A percentile compares a stretch with the other conserved stretches of the same genome.
Conservation (phyloP, 2,329 filamentous ascomycete genomes). For the Chaetomium globosum region DNA sequence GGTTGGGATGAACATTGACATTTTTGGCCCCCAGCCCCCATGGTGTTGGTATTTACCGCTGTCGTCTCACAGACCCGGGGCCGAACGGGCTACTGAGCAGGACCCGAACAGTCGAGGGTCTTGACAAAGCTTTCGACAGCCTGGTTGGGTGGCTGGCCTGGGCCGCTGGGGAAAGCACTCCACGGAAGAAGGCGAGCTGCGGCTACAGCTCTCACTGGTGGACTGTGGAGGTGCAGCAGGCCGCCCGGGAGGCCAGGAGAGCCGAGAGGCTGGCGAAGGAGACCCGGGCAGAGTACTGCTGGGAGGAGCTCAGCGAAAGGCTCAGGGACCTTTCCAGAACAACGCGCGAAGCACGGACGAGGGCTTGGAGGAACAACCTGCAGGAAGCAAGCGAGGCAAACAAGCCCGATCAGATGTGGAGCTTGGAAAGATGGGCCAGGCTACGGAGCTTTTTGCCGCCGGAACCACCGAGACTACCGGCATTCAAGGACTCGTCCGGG, state of each 20-base stretch:
- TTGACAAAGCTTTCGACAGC: background rate
- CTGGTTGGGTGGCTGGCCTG: background rate
- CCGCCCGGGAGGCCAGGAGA: conserved; percentile 9
- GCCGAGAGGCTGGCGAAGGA: conserved; percentile 16
- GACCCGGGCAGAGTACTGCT: conserved; percentile 17
- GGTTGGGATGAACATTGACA: background rate
- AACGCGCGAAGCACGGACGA: background rate
- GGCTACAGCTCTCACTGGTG: conserved; percentile 5
- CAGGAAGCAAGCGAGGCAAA: too few relatives aligned
- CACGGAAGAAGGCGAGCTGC: too few relatives aligned
- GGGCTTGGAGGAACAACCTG: too few relatives aligned
- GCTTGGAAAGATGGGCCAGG: too few relatives aligned
- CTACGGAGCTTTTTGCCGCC: too few relatives aligned
- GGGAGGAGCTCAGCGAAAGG: conserved; percentile 16
- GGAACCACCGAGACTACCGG: too few relatives aligned
- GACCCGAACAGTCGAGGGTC: too few relatives aligned
- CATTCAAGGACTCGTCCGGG: too few relatives aligned
- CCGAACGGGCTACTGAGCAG: background rate
- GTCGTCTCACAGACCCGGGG: background rate
- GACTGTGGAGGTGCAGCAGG: conserved; percentile 4
- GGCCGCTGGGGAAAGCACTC: background rate
- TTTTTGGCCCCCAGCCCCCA: background rate
- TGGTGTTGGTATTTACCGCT: background rate
- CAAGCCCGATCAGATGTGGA: too few relatives aligned
- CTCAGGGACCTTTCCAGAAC: conserved; percentile 8